phyloP scores from a whole-genome alignment of 169 alveolate genomes.

The Cryptosporidium meleagridis region DNA sequence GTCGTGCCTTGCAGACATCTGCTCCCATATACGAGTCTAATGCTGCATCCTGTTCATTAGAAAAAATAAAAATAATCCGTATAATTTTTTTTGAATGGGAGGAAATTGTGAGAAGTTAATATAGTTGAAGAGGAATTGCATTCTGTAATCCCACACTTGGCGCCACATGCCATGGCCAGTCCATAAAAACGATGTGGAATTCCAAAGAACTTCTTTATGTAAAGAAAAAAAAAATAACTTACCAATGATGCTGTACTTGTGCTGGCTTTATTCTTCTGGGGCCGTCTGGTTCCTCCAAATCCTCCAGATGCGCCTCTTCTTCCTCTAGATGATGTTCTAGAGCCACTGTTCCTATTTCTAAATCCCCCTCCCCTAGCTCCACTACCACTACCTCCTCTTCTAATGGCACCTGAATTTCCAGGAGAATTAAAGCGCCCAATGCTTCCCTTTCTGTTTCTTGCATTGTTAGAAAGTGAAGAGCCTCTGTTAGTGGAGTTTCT shows the following conservation, averaged over 20 bases:
- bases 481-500: constrained; percentile 3
- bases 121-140: neutral
- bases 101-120: neutral
- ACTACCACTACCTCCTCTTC: constrained; percentile 1
- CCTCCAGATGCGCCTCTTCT: constrained; percentile 17
- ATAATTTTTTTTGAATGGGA: neutral
- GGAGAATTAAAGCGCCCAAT: neutral
- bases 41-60: constrained; percentile 56
- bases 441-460: constrained; percentile 3
- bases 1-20: constrained; percentile 60
- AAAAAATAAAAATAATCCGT: neutral
- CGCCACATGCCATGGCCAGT: neutral
- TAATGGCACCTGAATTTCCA: neutral
- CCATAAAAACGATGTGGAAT: neutral
- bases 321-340: constrained; percentile 1
- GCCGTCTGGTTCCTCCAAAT: constrained; percentile 25
- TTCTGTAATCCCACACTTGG: neutral
- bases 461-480: neutral
- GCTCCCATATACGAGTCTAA: constrained; percentile 52
- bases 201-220: neutral
- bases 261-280: constrained; percentile 19
- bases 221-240: constrained; percentile 4
- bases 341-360: constrained; percentile 7
- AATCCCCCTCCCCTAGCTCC: neutral
- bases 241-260: constrained; percentile 52